These are phyloP conservation scores for Singerocomus inundabilis DNA, from an alignment of 1,284 basidiomycete species.

Conservation along the genomic window DNA sequence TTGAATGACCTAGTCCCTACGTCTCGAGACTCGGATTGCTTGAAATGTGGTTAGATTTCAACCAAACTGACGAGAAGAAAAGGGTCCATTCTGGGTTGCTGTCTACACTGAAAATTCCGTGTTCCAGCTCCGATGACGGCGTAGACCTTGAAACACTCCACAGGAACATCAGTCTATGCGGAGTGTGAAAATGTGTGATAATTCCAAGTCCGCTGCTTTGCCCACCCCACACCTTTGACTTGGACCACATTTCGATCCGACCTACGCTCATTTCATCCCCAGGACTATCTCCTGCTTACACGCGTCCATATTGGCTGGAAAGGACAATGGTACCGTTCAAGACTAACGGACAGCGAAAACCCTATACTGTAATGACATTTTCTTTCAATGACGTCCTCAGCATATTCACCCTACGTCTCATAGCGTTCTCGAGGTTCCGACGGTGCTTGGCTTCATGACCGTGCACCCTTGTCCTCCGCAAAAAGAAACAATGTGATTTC, in stretches of 20 bases:
- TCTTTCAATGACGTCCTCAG: background rate
- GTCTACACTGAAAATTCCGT: no score
- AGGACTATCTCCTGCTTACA: background rate
- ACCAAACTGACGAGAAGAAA: no score
- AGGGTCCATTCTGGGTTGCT: no score
- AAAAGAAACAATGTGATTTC: slow-evolving; percentile 25
- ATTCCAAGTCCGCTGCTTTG: slow-evolving; percentile 15
- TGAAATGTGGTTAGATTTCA: no score
- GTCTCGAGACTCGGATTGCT: no score
- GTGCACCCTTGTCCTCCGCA: slow-evolving; percentile 47
- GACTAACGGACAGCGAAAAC: slow-evolving; percentile 27
- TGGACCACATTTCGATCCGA: background rate
- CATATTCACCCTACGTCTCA: background rate
- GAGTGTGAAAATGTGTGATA: slow-evolving; percentile 10
- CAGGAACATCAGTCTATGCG: no score
- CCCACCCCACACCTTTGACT: background rate
- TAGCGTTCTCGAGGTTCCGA: slow-evolving; percentile 41
- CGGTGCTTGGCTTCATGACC: slow-evolving; percentile 73
- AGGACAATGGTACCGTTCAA: slow-evolving; percentile 26
- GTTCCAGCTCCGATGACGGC: no score
- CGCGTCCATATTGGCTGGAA: background rate
- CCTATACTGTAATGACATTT: slow-evolving; percentile 23
- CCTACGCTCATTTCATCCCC: background rate
- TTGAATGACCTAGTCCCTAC: no score
- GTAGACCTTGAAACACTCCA: no score